Base-by-base conservation (phyloP, 2,329 filamentous ascomycete species). In the Parastagonospora avenae region DNA sequence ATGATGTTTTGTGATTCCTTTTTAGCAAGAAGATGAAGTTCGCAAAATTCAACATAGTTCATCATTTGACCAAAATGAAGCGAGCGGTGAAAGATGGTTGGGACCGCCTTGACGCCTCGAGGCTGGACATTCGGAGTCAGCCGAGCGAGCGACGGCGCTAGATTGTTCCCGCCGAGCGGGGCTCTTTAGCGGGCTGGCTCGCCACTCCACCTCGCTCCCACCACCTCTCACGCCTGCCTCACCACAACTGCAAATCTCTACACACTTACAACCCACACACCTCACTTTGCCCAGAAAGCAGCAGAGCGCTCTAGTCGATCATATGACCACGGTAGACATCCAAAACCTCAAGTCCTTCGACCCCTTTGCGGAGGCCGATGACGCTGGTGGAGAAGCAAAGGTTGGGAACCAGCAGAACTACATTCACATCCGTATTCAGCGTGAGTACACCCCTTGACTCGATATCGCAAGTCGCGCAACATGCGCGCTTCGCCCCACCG, bases 301-400 rank as follows among this genome's bases (percentile, higher is more conserved):
- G 60, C 64, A 66, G 59, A 62, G 60, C 60, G 59, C 57, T 52
- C 57, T 64, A 63, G 59, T 62, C 65, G 67, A 64, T 65, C 64
- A 63, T 63, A 70, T 71, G 65, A 65, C 75, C 64, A 70, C 67
- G 58, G 19, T 24, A 24, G 64, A 67, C 58, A 68, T 68, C 57
- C 67, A 67, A 55, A 97, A 68, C 60, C 63, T 68, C 55, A 66
- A 67, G 63, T 61, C 60, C 65, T 68, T 68, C 65, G 94, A 99
- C 89, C 94, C 94, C 89, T 99, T 99, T 91, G 94, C 94, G 89
- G 94, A 97, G 91, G 94, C 92, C 87, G 94, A 97, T 91, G 93
- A 97, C 88, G 92, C 96, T 80, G 92, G 89, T 79, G 92, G 92
- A 84, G 90, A 96, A 82, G 89, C 87, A 77, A 94, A 94, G 82